Evolutionary conservation across 768 basidiomycete species (phyloP).

Genomic region (Tephrocybe sp.): DNA sequence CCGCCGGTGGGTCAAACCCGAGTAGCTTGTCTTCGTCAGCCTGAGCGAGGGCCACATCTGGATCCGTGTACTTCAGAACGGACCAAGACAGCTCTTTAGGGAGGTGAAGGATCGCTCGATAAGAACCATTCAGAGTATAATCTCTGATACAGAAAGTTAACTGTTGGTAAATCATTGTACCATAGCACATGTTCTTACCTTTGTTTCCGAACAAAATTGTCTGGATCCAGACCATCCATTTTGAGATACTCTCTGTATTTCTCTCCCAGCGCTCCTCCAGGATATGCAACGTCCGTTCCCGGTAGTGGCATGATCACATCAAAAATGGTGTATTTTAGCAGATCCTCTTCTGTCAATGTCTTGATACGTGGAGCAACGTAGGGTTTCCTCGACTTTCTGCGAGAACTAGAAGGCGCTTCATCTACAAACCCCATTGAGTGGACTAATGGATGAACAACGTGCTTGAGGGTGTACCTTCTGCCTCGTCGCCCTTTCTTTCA

Average conservation of each 20-base stretch:
- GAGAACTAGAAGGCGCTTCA: slow-evolving; percentile 24
- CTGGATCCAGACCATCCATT: slow-evolving; percentile 87
- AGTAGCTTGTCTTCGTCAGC: slow-evolving; percentile 94
- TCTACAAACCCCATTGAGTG: too few species aligned
- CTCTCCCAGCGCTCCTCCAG: slow-evolving; percentile 85
- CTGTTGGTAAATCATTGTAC: not conserved
- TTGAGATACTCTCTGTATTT: slow-evolving; percentile 79
- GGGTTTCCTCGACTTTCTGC: slow-evolving; percentile 45
- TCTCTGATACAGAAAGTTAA: slow-evolving; percentile 53
- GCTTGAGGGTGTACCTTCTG: too few species aligned
- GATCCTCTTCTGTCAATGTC: slow-evolving; percentile 73
- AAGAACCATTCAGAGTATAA: slow-evolving; percentile 90
- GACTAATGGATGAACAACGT: not conserved
- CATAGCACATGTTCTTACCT: slow-evolving; percentile 49
- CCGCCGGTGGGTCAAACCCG: slow-evolving; percentile 69
- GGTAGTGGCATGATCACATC: slow-evolving; percentile 98
- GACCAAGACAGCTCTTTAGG: slow-evolving; percentile 84
- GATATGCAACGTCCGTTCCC: slow-evolving; percentile 92
- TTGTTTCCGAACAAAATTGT: slow-evolving; percentile 88
- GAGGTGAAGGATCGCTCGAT: slow-evolving; percentile 86
- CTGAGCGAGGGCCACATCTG: slow-evolving; percentile 88
- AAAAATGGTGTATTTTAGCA: slow-evolving; percentile 82
- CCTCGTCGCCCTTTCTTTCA: slow-evolving; percentile 34
- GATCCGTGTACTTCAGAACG: slow-evolving; percentile 87
- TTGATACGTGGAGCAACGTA: slow-evolving; percentile 74